These are phyloP conservation scores for Cladosporium oxysporum DNA, from an alignment of 2,329 filamentous ascomycete genomes.

Conservation along the genomic window DNA sequence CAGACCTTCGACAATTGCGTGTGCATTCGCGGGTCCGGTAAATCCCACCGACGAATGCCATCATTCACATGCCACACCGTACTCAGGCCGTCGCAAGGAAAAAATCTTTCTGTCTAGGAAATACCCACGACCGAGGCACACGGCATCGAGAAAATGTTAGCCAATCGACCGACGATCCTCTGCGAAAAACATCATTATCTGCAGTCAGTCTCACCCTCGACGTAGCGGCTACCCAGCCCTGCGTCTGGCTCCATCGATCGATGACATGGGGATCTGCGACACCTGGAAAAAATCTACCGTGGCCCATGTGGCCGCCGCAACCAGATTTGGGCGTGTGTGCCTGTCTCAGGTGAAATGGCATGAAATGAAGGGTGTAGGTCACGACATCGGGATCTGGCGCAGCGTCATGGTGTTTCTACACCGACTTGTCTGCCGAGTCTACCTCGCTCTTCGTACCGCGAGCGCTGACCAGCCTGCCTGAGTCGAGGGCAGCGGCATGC, in stretches of 20 bases:
- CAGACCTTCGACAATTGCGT: constrained; percentile 1
- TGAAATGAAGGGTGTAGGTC: background rate
- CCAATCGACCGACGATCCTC: background rate
- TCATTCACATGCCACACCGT: background rate
- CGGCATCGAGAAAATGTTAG: background rate
- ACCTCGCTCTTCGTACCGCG: background rate
- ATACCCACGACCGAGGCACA: background rate
- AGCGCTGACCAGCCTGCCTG: background rate
- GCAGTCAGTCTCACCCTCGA: background rate
- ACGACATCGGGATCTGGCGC: background rate
- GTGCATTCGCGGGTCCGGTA: background rate
- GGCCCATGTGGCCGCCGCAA: background rate
- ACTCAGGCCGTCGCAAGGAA: background rate
- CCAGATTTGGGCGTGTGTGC: background rate
- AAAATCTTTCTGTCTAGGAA: background rate
- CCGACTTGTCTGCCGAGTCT: background rate
- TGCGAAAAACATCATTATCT: background rate
- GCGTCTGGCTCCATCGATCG: background rate
- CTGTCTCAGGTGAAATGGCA: constrained; percentile 10
- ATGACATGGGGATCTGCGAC: constrained; percentile 14
- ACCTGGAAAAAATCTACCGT: constrained; percentile 4
- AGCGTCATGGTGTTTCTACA: background rate
- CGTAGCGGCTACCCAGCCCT: background rate
- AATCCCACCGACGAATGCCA: constrained; percentile 1
- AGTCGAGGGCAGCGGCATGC: background rate